phyloP scores from a whole-genome alignment of 2,329 filamentous ascomycete species.

The Lachnellula cervina region DNA sequence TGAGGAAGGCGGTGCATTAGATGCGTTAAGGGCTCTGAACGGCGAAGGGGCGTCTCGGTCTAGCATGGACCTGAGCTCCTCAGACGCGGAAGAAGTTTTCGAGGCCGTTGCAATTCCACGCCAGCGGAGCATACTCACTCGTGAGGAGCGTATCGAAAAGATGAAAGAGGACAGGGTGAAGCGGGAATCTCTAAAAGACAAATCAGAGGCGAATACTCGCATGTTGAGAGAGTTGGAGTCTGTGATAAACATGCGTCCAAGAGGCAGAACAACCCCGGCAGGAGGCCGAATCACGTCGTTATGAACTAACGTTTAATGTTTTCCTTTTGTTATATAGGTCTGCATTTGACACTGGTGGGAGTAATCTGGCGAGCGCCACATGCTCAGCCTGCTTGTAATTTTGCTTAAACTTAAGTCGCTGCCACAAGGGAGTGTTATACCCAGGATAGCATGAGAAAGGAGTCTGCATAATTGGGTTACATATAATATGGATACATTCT shows the following conservation, averaged over 20 bases:
- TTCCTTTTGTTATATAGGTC: constrained; percentile 14
- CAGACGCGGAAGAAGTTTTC: constrained; percentile 75
- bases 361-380: constrained; percentile 4
- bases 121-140: constrained; percentile 65
- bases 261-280: constrained; percentile 21
- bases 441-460: not conserved
- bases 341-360: not conserved
- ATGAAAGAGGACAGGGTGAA: constrained; percentile 82
- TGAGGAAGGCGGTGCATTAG: constrained; percentile 54
- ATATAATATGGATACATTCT: not conserved
- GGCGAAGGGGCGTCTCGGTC: constrained; percentile 56
- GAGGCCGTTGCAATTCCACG: constrained; percentile 79
- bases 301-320: constrained; percentile 29
- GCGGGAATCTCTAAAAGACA: constrained; percentile 66
- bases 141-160: constrained; percentile 82
- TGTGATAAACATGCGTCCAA: constrained; percentile 63
- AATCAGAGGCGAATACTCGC: constrained; percentile 73
- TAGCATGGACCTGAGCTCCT: constrained; percentile 47
- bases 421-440: not conserved
- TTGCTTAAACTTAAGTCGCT: not conserved
- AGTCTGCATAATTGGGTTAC: constrained; percentile 34
- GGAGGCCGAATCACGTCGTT: constrained; percentile 31
- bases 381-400: constrained; percentile 8
- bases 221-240: constrained; percentile 94
- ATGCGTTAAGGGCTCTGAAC: constrained; percentile 73